Conservation (phyloP, 257 asterid genomes). For the Solanum chmielewskii region DNA sequence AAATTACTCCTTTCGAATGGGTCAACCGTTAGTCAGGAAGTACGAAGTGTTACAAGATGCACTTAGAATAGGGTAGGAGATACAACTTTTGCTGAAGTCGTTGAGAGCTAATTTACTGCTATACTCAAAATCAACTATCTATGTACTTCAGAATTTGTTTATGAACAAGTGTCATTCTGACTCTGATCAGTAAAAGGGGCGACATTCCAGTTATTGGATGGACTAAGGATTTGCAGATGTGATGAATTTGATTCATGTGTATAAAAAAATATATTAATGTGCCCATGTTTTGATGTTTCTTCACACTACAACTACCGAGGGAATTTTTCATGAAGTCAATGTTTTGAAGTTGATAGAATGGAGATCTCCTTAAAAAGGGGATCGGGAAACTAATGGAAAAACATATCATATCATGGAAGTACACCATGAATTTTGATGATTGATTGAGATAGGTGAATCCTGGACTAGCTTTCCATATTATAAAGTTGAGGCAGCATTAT, state of each 20-base stretch:
- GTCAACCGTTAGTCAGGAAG: background rate
- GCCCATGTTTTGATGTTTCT: background rate
- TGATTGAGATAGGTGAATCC: background rate
- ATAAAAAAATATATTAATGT: background rate
- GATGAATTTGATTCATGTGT: background rate
- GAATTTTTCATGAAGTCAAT: background rate
- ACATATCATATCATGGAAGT: background rate
- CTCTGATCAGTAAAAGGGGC: background rate
- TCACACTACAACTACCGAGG: background rate
- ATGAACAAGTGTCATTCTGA: background rate
- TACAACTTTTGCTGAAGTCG: background rate
- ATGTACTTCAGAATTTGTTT: background rate
- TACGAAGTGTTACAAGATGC: background rate
- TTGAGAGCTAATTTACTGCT: background rate
- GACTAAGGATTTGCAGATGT: background rate
- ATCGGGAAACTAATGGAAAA: background rate
- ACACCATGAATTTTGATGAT: background rate
- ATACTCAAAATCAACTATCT: background rate
- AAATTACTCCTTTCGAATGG: background rate
- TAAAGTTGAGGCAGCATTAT: background rate
- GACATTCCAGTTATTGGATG: background rate
- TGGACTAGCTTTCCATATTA: background rate
- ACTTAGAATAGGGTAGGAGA: background rate
- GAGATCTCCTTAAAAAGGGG: background rate
- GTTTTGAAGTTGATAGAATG: background rate